These are phyloP conservation scores for Blastobotrys americana DNA, from an alignment of 805 yeast genomes.

Conservation along the genomic window DNA sequence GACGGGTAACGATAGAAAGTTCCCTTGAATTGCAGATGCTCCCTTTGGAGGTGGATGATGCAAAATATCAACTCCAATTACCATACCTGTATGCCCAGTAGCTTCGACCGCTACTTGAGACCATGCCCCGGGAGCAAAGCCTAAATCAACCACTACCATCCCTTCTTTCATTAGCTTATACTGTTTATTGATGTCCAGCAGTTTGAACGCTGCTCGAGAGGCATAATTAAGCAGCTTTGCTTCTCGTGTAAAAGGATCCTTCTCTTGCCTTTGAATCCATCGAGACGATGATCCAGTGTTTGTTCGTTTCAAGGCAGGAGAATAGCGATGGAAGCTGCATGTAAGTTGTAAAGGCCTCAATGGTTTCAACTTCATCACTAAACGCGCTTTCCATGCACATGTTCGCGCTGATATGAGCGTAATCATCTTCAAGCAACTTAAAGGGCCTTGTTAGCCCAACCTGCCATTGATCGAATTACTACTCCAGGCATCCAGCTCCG, in stretches of 20 bases:
- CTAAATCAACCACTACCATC: conserved; percentile 66
- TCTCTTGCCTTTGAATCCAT: conserved; percentile 68
- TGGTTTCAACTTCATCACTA: too few species aligned
- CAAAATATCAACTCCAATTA: conserved; percentile 77
- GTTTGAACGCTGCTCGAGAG: conserved; percentile 88
- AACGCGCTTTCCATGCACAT: too few species aligned
- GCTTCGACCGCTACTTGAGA: conserved; percentile 68
- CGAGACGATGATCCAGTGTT: conserved; percentile 60
- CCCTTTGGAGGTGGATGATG: conserved; percentile 77
- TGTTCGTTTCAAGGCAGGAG: too few species aligned
- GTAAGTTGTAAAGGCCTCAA: too few species aligned
- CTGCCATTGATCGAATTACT: too few species aligned
- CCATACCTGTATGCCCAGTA: conserved; percentile 43
- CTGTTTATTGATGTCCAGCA: conserved; percentile 64
- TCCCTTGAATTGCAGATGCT: conserved; percentile 76
- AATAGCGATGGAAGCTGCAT: too few species aligned
- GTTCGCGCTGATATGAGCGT: too few species aligned
- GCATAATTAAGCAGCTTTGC: conserved; percentile 57
- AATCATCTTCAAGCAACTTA: too few species aligned
- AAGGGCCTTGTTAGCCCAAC: too few species aligned
- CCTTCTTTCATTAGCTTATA: conserved; percentile 51
- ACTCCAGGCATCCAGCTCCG: too few species aligned
- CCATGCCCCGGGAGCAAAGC: conserved; percentile 96
- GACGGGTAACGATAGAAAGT: conserved; percentile 51
- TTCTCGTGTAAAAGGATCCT: conserved; percentile 58